A percentile compares a stretch with the other conserved stretches of the same genome.
Conservation (phyloP, 305 asterid species). For the Stenogyne calaminthoides region DNA sequence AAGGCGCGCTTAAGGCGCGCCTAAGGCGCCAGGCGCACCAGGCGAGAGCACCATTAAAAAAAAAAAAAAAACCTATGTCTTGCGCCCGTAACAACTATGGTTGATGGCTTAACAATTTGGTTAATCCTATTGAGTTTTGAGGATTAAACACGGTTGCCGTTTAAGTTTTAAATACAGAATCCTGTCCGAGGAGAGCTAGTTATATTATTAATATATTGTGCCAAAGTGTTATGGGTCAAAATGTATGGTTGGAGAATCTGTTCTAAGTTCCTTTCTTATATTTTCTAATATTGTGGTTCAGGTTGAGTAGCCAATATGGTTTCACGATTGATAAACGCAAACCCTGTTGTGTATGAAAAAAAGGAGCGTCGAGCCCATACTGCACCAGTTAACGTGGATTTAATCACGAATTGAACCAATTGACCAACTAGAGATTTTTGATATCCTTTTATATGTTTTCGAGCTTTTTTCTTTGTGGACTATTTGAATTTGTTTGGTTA, state of each 20-base stretch:
- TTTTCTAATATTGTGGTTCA: slow-evolving; percentile 28
- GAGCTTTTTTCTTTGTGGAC: slow-evolving; percentile 8
- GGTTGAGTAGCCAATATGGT: slow-evolving; percentile 56
- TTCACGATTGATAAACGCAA: slow-evolving; percentile 74
- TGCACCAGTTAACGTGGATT: slow-evolving; percentile 50
- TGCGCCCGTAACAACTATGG: too few species aligned
- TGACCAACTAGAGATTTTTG: slow-evolving; percentile 82
- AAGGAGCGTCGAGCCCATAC: slow-evolving; percentile 75
- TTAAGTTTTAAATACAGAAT: background rate
- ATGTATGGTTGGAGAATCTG: background rate
- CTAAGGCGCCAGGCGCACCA: too few species aligned
- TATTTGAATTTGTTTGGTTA: background rate
- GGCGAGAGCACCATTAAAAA: too few species aligned
- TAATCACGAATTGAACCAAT: slow-evolving; percentile 60
- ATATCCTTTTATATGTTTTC: slow-evolving; percentile 63
- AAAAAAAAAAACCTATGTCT: too few species aligned
- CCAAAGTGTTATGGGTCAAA: background rate
- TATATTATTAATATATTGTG: background rate
- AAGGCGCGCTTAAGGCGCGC: too few species aligned
- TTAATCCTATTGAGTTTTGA: background rate
- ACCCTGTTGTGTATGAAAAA: slow-evolving; percentile 73
- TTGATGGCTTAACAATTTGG: background rate
- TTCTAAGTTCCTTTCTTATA: slow-evolving; percentile 9
- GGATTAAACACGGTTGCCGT: background rate
- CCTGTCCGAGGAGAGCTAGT: background rate